Conservation (phyloP, 352 stramenopile genomes). For the Phytophthora litchii region DNA sequence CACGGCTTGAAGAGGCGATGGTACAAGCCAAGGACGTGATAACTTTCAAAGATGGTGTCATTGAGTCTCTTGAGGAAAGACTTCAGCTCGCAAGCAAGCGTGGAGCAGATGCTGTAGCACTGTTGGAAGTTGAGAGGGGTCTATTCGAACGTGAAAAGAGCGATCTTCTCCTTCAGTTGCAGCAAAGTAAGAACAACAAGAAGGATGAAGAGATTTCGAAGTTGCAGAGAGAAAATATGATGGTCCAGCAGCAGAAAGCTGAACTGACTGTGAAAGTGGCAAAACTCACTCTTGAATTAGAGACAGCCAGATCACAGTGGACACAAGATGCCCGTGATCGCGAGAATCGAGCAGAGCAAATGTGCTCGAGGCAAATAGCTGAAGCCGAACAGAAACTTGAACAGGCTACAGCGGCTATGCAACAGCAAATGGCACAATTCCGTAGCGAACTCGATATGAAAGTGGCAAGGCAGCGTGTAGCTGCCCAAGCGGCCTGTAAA, state of each 20-base stretch:
- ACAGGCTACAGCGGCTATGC: slow-evolving; percentile 43
- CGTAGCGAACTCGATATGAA: slow-evolving; percentile 33
- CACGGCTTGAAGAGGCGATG: slow-evolving; percentile 65
- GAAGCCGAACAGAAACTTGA: slow-evolving; percentile 25
- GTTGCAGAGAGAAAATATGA: slow-evolving; percentile 14
- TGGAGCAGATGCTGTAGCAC: slow-evolving; percentile 13
- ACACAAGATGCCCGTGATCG: slow-evolving; percentile 25
- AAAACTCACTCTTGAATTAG: slow-evolving; percentile 41
- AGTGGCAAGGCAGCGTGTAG: slow-evolving; percentile 33
- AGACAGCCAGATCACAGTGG: slow-evolving; percentile 31
- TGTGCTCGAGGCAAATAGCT: slow-evolving; percentile 15
- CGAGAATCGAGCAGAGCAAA: slow-evolving; percentile 22
- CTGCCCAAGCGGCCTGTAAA: slow-evolving; percentile 36
- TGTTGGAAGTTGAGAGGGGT: slow-evolving; percentile 23
- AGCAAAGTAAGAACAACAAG: slow-evolving; percentile 18
- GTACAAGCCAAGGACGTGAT: slow-evolving; percentile 73
- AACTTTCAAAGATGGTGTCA: slow-evolving; percentile 65
- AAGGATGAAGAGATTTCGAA: slow-evolving; percentile 24
- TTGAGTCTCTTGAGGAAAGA: slow-evolving; percentile 52
- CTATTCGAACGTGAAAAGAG: slow-evolving; percentile 29
- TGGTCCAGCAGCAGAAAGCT: slow-evolving; percentile 38
- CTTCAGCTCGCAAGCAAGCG: slow-evolving; percentile 40
- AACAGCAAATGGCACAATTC: slow-evolving; percentile 40
- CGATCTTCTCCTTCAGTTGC: slow-evolving; percentile 27
- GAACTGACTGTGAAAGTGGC: slow-evolving; percentile 36